Evolutionary conservation across 2,329 filamentous ascomycete species (phyloP).

Genomic region (Pyrenochaeta sp.): DNA sequence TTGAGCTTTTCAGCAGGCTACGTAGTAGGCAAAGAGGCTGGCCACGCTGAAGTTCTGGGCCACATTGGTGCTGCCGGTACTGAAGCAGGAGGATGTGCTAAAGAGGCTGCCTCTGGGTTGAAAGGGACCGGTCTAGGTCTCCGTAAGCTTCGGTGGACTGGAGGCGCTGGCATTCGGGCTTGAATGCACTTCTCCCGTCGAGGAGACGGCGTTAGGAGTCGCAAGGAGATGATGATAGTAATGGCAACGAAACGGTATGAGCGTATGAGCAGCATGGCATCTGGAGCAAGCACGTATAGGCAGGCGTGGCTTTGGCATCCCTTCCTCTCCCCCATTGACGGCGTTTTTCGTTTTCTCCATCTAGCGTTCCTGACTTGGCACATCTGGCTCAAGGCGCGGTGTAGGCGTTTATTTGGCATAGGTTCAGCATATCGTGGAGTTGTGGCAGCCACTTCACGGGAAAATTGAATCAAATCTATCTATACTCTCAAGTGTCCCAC

Average conservation of each 20-base stretch:
- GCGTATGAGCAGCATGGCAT: constrained; percentile 1
- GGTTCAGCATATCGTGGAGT: neutral
- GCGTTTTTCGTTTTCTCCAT: neutral
- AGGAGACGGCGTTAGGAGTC: neutral
- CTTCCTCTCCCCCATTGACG: neutral
- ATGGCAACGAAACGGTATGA: neutral
- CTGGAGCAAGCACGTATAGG: neutral
- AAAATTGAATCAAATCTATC: neutral
- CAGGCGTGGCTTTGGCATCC: neutral
- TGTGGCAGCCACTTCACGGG: neutral
- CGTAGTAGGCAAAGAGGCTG: constrained; percentile 67
- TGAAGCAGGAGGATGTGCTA: constrained; percentile 45
- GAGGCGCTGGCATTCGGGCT: constrained; percentile 32
- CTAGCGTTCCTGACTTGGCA: neutral
- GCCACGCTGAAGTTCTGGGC: constrained; percentile 58
- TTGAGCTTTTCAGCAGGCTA: constrained; percentile 72
- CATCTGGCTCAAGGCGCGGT: neutral
- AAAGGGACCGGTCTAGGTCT: constrained; percentile 41
- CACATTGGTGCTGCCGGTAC: constrained; percentile 38
- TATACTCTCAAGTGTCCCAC: too few species aligned
- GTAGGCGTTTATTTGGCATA: neutral
- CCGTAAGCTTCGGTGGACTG: constrained; percentile 43
- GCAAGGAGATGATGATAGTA: neutral
- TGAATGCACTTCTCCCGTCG: neutral
- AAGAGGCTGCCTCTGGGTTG: constrained; percentile 40